Evolutionary conservation across 2,329 filamentous ascomycete species (phyloP), one percentile per base, ranked within the genome.

Genomic region (Alternaria sp.): DNA sequence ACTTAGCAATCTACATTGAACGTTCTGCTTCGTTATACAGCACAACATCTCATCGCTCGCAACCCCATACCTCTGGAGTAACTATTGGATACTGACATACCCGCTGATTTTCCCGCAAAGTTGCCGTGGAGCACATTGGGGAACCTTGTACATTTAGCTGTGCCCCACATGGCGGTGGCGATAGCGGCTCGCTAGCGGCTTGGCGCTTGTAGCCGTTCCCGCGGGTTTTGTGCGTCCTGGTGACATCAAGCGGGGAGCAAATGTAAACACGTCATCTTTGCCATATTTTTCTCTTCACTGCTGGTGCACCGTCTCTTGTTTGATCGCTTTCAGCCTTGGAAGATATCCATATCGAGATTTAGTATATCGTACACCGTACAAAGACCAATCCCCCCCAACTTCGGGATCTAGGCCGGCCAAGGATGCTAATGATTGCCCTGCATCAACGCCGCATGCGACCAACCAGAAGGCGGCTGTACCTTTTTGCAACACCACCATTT

Each of bases 121-220:
- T 29, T 45, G 50, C 36, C 42, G 60, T 33, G 37, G 45, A 52
- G 52, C 33, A 26, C 33, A 37, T 46, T 11, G 58, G 61, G 54
- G 61, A 63, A 63, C 62, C 62, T 46, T 60, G 59, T 34, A 24
- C 56, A 55, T 51, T 21, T 26, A 36, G 41, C 3, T 13, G 4
- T n/a, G 14, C 34, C 53, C 61, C 61, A 56, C 59, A 54, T 23
- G 6, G 44, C 29, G 13, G 44, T 29, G 51, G 61, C 42, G 40
- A 51, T 51, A 54, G 49, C 48, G 51, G 17, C 4, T 11, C 53
- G 45, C 37, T 39, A 62, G 52, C 5, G 21, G 29, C 26, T 39
- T 58, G 48, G 60, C 29, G 17, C 7, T 4, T 26, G 21, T 28
- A 45, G 40, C 36, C 29, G 56, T 28, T 42, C 11, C 45, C 33